phyloP scores from a whole-genome alignment of 257 asterid genomes.

The Anisodus acutangulus region DNA sequence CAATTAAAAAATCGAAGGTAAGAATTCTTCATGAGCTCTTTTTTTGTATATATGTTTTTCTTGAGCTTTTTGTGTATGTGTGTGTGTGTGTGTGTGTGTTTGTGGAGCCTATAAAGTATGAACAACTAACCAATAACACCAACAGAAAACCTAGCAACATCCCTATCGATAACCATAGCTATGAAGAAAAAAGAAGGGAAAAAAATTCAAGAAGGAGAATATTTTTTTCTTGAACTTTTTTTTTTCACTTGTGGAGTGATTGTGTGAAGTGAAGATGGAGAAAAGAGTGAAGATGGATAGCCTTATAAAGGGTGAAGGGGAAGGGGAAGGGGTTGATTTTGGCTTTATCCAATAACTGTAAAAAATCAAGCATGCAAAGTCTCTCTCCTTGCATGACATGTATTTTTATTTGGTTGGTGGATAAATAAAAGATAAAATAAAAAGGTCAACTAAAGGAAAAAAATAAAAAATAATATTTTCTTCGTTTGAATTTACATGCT shows the following conservation, averaged over 20 bases:
- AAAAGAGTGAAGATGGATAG: constrained; percentile 15
- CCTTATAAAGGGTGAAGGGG: constrained; percentile 38
- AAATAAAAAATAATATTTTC: too few relatives aligned
- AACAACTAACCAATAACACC: constrained; percentile 65
- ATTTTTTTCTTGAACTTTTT: not conserved
- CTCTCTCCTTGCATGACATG: constrained; percentile 60
- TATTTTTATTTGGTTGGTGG: constrained; percentile 43
- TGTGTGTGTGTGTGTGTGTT: not conserved
- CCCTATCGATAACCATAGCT: constrained; percentile 51
- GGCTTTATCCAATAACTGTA: constrained; percentile 21
- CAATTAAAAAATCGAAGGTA: not conserved
- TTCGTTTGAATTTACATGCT: not conserved
- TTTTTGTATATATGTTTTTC: not conserved
- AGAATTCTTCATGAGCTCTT: not conserved
- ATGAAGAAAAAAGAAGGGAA: not conserved
- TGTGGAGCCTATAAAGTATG: too few relatives aligned
- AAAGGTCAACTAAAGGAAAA: not conserved
- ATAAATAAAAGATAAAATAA: not conserved
- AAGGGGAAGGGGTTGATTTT: constrained; percentile 43
- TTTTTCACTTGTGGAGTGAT: not conserved
- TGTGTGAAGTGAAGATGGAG: not conserved
- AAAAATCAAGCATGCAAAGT: constrained; percentile 25
- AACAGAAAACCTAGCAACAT: constrained; percentile 53
- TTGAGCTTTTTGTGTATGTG: too few relatives aligned
- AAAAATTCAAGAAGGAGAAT: not conserved